Percentiles rank a stretch among this genome's conserved stretches.
These are phyloP conservation scores for Voacanga thouarsii DNA, from an alignment of 257 asterid species.

Conservation along the genomic window DNA sequence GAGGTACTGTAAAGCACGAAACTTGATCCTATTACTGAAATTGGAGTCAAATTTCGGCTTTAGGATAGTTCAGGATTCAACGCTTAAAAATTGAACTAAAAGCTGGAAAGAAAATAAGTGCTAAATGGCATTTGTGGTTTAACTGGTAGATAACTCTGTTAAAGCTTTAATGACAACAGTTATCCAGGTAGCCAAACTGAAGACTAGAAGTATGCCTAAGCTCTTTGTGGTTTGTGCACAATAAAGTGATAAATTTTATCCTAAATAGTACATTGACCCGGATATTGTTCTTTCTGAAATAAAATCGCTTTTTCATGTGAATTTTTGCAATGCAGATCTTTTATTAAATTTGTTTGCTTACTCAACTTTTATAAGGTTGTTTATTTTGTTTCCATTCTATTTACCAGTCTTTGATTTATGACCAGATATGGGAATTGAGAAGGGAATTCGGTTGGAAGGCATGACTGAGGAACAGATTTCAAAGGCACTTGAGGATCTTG, in stretches of 20 bases:
- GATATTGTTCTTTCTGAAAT: background rate
- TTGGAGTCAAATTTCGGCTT: background rate
- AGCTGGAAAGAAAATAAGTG: background rate
- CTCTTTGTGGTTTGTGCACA: background rate
- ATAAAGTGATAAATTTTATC: background rate
- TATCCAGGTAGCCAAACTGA: background rate
- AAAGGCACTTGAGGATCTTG: constrained; percentile 77
- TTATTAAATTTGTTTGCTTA: background rate
- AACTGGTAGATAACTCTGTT: background rate
- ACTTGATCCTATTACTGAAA: background rate
- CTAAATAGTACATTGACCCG: background rate
- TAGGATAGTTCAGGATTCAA: background rate
- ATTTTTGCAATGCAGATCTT: background rate
- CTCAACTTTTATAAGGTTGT: background rate
- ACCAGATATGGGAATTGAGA: constrained; percentile 74
- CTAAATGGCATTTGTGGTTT: background rate
- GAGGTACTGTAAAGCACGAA: background rate
- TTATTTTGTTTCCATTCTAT: background rate
- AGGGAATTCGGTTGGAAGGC: constrained; percentile 70
- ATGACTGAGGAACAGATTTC: constrained; percentile 68
- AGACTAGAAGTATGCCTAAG: background rate
- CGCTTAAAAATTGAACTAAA: background rate
- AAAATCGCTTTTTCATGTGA: background rate
- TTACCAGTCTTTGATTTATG: constrained; percentile 6
- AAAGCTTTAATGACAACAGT: background rate